phyloP scores from a whole-genome alignment of 768 basidiomycete species.

The Lactarius evosmus region DNA sequence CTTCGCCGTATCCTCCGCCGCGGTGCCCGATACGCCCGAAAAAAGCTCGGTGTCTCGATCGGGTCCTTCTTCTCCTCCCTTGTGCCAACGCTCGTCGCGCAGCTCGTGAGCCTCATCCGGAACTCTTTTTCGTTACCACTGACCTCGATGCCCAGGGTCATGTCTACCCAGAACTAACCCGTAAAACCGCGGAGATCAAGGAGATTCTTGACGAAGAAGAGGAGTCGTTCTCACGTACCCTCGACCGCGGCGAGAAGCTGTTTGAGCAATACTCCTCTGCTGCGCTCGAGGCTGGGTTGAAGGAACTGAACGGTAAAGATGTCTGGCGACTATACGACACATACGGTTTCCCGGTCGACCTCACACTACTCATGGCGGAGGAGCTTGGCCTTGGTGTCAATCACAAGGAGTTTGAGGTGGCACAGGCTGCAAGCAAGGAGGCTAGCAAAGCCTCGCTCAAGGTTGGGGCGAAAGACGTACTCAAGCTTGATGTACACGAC shows the following conservation, averaged over 20 bases:
- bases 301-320: slow-evolving; percentile 80
- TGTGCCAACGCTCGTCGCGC: slow-evolving; percentile 83
- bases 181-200: slow-evolving; percentile 76
- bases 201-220: slow-evolving; percentile 98
- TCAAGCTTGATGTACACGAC: slow-evolving; percentile 96
- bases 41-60: slow-evolving; percentile 89
- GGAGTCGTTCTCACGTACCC: slow-evolving; percentile 93
- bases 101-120: slow-evolving; percentile 57
- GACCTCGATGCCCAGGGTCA: slow-evolving; percentile 50
- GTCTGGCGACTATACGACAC: slow-evolving; percentile 98
- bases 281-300: slow-evolving; percentile 58
- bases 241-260: slow-evolving; percentile 93
- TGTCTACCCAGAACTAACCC: slow-evolving; percentile 91
- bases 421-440: slow-evolving; percentile 84
- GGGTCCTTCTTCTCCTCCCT: slow-evolving; percentile 94
- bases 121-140: slow-evolving; percentile 3
- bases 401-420: slow-evolving; percentile 83
- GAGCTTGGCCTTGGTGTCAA: slow-evolving; percentile 84
- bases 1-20: slow-evolving; percentile 87
- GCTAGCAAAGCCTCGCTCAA: slow-evolving; percentile 85
- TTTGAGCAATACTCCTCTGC: slow-evolving; percentile 83
- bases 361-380: slow-evolving; percentile 96
- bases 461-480: slow-evolving; percentile 59
- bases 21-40: slow-evolving; percentile 93
- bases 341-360: slow-evolving; percentile 95